phyloP scores from a whole-genome alignment of 108 stramenopile species.

The Bacterosira constricta region DNA sequence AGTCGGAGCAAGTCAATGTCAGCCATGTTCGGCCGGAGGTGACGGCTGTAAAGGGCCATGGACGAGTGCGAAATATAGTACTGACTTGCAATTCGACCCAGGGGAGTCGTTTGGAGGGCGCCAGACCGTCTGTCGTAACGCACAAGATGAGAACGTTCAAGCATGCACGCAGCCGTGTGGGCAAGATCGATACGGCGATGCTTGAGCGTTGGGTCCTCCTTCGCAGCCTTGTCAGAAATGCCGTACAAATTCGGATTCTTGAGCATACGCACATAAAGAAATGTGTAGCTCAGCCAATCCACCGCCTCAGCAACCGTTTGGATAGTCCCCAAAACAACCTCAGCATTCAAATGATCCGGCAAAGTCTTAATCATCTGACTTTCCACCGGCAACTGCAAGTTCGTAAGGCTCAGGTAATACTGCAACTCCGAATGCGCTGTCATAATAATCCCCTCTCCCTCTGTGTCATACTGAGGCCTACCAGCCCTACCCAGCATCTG shows the following conservation, averaged over 20 bases:
- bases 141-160: slow-evolving; percentile 93
- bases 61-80: slow-evolving; percentile 97
- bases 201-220: slow-evolving; percentile 88
- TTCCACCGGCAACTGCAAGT: slow-evolving; percentile 99
- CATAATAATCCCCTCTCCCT: slow-evolving; percentile 99
- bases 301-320: slow-evolving; percentile 92
- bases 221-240: slow-evolving; percentile 71
- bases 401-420: slow-evolving; percentile 98
- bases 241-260: slow-evolving; percentile 94
- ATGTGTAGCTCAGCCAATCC: slow-evolving; percentile 98
- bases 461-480: slow-evolving; percentile 97
- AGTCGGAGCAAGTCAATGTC: slow-evolving; percentile 98
- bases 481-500: slow-evolving; percentile 99
- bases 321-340: slow-evolving; percentile 94
- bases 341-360: slow-evolving; percentile 97
- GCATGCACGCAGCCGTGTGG: slow-evolving; percentile 89
- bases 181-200: slow-evolving; percentile 91
- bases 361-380: slow-evolving; percentile 95
- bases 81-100: slow-evolving; percentile 97
- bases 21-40: slow-evolving; percentile 95
- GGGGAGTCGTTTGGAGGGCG: slow-evolving; percentile 89
- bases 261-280: slow-evolving; percentile 98
- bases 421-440: slow-evolving; percentile 98
- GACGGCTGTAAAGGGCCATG: slow-evolving; percentile 95
- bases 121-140: slow-evolving; percentile 95